Evolutionary conservation across 495 filamentous ascomycete genomes (phyloP).

Genomic region (Aspergillus mulundensis): DNA sequence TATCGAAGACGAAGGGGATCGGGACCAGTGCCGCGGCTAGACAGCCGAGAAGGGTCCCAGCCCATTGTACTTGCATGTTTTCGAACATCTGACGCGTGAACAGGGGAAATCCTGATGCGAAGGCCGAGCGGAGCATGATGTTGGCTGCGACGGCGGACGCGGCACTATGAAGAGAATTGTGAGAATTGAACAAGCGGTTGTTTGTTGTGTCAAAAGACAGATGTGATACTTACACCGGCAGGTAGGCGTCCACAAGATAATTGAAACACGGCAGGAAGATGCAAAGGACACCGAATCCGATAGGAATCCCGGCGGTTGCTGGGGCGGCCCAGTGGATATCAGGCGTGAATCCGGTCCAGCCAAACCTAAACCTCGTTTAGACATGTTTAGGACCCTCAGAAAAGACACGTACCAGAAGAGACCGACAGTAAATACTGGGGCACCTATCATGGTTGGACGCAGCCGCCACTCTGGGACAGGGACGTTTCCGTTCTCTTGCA

Average conservation of each 20-base stretch:
- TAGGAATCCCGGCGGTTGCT: constrained; percentile 15
- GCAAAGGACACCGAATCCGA: constrained; percentile 20
- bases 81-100: constrained; percentile 73
- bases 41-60: constrained; percentile 66
- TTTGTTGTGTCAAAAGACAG: too few relatives aligned
- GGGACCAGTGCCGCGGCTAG: constrained; percentile 64
- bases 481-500: constrained; percentile 62
- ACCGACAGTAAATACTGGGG: constrained; percentile 47
- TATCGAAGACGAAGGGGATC: constrained; percentile 60
- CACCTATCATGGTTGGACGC: constrained; percentile 41
- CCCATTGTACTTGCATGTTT: constrained; percentile 68
- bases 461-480: constrained; percentile 48
- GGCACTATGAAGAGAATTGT: not conserved
- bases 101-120: constrained; percentile 70
- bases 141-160: constrained; percentile 76
- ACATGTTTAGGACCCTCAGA: too few relatives aligned
- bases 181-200: too few relatives aligned
- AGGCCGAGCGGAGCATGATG: constrained; percentile 70
- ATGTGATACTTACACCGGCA: constrained; percentile 64
- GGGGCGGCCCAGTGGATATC: constrained; percentile 23
- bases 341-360: constrained; percentile 22
- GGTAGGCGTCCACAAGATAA: constrained; percentile 25
- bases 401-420: constrained; percentile 62
- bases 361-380: constrained; percentile 28
- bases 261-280: constrained; percentile 26